Evolutionary conservation across 768 basidiomycete species (phyloP), one percentile per base, ranked within the genome.

Genomic region (Neoboletus brunneissimus): DNA sequence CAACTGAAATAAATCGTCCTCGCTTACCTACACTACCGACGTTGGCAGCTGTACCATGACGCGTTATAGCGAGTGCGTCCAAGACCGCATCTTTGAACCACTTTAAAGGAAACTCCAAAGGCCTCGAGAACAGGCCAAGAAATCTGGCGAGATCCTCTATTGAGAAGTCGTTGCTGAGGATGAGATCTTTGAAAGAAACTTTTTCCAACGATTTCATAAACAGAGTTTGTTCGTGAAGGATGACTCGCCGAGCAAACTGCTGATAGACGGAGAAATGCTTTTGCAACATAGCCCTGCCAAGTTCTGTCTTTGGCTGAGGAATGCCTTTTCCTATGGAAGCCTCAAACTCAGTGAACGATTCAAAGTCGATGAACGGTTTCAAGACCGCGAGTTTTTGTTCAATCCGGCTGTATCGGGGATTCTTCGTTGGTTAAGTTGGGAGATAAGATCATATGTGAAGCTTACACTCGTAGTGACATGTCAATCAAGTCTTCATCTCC

Each of bases 151-250:
- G 12, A 42, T 74, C 71, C 5, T 67, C 68, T 0, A 58, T 29
- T 0, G 64, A 58, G 44, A 74, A 72, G 31, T 72, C 66, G 5
- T 74, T 64, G 29, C 67, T 64, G 40, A 73, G 58, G 22, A 73
- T 37, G n/a, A 74, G 49, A 47, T 74, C 72, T 45, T 63, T 63
- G 49, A 74, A 62, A 15, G 72, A 74, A 3, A 70, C 72, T 38
- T 62, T 73, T 15, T 64, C 64, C 25, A 66, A n/a, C 4, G 71
- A 55, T 45, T 68, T 70, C 59, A 64, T 54, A 32, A 67, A 69
- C 3, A 74, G 61, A 12, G 35, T 54, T 0, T 65, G 67, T 12
- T 74, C 54, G 20, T 74, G 59, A 25, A 71, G 68, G 38, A 73
- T 59, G 27, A 73, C 63, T 0, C 73, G 62, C 7, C 72, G 65